Evolutionary conservation across 1,139 yeast genomes (phyloP).

Genomic region (Arxiozyma heterogenica): DNA sequence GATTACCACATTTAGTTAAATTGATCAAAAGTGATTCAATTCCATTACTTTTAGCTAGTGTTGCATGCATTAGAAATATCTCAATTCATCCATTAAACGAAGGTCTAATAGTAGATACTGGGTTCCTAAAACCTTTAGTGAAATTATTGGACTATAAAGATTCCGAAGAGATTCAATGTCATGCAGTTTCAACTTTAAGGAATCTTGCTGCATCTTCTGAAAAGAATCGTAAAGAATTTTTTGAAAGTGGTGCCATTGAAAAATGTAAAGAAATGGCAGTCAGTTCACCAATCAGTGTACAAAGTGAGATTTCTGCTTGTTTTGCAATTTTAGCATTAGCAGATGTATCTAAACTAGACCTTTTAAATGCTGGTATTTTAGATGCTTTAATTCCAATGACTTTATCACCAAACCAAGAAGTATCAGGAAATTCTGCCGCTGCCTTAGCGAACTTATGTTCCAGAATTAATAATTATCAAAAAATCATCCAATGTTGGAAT

Average conservation of each 20-base stretch:
- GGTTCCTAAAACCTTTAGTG: constrained; percentile 85
- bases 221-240: constrained; percentile 80
- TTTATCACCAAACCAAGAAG: constrained; percentile 80
- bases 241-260: constrained; percentile 92
- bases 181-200: constrained; percentile 90
- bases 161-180: constrained; percentile 95
- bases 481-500: constrained; percentile 72
- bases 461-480: constrained; percentile 65
- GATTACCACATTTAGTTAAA: constrained; percentile 83
- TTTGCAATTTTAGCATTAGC: constrained; percentile 94
- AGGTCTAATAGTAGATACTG: constrained; percentile 90
- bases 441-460: constrained; percentile 94
- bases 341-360: constrained; percentile 81
- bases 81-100: constrained; percentile 95
- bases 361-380: constrained; percentile 75
- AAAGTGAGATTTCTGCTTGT: constrained; percentile 94
- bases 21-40: constrained; percentile 83
- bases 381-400: constrained; percentile 90
- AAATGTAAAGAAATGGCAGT: constrained; percentile 85
- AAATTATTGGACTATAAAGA: constrained; percentile 74
- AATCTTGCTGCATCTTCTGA: constrained; percentile 94
- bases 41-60: constrained; percentile 90
- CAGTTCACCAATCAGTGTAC: constrained; percentile 78
- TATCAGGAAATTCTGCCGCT: constrained; percentile 97
- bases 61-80: constrained; percentile 94